Conservation (phyloP, 768 basidiomycete species). For the Leccinum arenicola region DNA sequence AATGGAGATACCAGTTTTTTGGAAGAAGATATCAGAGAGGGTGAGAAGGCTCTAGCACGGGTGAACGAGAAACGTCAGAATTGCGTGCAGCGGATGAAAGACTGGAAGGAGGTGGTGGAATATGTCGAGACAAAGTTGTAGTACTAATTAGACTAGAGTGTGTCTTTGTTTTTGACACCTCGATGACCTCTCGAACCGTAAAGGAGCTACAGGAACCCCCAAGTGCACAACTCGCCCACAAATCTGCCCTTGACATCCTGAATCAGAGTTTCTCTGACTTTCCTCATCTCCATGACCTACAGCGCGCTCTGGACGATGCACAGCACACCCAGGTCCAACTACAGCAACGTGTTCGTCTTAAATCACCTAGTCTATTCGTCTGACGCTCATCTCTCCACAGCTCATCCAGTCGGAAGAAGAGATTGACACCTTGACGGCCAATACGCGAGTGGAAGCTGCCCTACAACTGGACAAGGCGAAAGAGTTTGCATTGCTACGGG, state of each 20-base stretch:
- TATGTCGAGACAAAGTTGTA: slow-evolving; percentile 37
- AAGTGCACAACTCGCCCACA: slow-evolving; percentile 38
- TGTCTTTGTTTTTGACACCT: too few species aligned
- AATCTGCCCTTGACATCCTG: slow-evolving; percentile 35
- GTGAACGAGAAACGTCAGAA: slow-evolving; percentile 40
- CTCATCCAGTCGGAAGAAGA: slow-evolving; percentile 49
- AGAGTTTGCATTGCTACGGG: slow-evolving; percentile 71
- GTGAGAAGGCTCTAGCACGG: slow-evolving; percentile 39
- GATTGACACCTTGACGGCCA: slow-evolving; percentile 44
- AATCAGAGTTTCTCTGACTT: slow-evolving; percentile 47
- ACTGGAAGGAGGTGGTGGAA: slow-evolving; percentile 59
- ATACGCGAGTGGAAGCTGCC: slow-evolving; percentile 47
- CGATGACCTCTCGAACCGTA: slow-evolving; percentile 45
- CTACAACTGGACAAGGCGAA: slow-evolving; percentile 61
- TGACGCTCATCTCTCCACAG: slow-evolving; percentile 44
- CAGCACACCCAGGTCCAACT: slow-evolving; percentile 40
- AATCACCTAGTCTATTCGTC: slow-evolving; percentile 11
- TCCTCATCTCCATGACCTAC: slow-evolving; percentile 50
- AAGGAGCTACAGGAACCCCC: slow-evolving; percentile 50
- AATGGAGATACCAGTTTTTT: slow-evolving; percentile 55
- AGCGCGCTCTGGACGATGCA: slow-evolving; percentile 42
- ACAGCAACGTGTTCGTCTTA: slow-evolving; percentile 42
- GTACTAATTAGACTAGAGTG: not conserved
- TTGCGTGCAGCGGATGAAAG: slow-evolving; percentile 50
- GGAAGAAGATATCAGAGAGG: slow-evolving; percentile 40